Base-by-base conservation (phyloP, 2,329 filamentous ascomycete genomes). In the Diplocarpon rosae region DNA sequence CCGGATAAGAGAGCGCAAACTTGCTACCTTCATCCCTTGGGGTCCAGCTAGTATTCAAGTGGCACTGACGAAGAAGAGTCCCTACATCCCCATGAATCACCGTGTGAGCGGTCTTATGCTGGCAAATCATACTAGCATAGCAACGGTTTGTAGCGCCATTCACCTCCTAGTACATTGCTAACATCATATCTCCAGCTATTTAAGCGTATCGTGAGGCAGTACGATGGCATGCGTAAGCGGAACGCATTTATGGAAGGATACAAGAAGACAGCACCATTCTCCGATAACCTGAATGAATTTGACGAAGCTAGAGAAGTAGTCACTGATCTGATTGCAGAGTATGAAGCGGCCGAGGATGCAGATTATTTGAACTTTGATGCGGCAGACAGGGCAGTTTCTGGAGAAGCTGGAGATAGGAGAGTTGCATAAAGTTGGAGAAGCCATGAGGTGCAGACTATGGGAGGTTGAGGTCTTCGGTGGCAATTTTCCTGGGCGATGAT, bases 1-100 rank as follows among this genome's bases (percentile, higher is more conserved):
- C 47, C 85, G 92, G 53, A 98, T 98, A 60, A 83, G 92, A 39
- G 92, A 98, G 70, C 83, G 92, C 39, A 80, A 87, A 48, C 75
- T 98, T 43, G 93, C 92, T 9, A 93, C 87, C 0, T 98, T 98
- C 61, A 98, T 98, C 52, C 92, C 93, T 9, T 98, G 92, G 92
- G 92, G 92, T 0, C 92, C 92, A 1, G 92, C 92, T 24, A 94
- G 87, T 60, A 98, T 98, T 53, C 92, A 98, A 65, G 92, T 98
- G 11, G 93, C 92, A 2, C 68, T 98, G 50, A 95, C 92, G 2
- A 95, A 95, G 69, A 87, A 93, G 60, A 95, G 89, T 34, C 93
- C 93, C 1, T 96, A 98, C 61, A 83, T 95, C 34, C 84, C 87
- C 44, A 93, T 93, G 69, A 87, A 85, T 54, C 88, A 95, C 62